A percentile compares a stretch with the other conserved stretches of the same genome.
Evolutionary conservation across 176 grass and related monocot genomes (phyloP).

Genomic region (Musa beccarii): DNA sequence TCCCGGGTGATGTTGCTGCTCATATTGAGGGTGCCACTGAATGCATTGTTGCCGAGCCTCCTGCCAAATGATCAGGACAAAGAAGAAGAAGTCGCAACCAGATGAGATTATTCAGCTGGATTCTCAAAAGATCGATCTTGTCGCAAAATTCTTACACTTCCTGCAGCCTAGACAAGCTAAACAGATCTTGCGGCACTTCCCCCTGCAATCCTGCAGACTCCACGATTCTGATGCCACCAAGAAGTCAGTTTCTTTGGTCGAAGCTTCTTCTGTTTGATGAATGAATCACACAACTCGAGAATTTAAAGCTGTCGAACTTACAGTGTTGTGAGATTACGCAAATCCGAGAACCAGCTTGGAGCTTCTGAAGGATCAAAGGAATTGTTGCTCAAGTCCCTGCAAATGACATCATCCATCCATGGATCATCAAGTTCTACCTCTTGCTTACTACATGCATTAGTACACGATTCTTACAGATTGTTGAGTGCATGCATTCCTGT

Average conservation of each 20-base stretch:
- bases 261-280: not conserved
- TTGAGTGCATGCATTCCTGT: constrained; percentile 23
- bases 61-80: constrained; percentile 22
- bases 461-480: constrained; percentile 38
- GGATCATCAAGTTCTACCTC: not conserved
- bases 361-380: constrained; percentile 33
- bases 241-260: not conserved
- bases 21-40: constrained; percentile 74
- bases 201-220: constrained; percentile 63
- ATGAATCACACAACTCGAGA: constrained; percentile 11
- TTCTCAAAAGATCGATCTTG: not conserved
- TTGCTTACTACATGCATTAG: not conserved
- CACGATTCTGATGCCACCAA: constrained; percentile 45
- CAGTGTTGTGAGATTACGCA: constrained; percentile 41
- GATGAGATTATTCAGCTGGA: not conserved
- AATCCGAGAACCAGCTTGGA: constrained; percentile 46
- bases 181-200: constrained; percentile 38
- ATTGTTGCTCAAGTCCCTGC: constrained; percentile 61
- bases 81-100: not conserved
- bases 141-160: constrained; percentile 64
- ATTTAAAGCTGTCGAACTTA: constrained; percentile 26
- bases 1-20: constrained; percentile 39
- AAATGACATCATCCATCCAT: not conserved
- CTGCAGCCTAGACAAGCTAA: constrained; percentile 56
- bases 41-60: constrained; percentile 50